Percentiles rank a stretch among this genome's conserved stretches.
Evolutionary conservation across 345 rosid genomes (phyloP).

Genomic region (Conringia planisiliqua): DNA sequence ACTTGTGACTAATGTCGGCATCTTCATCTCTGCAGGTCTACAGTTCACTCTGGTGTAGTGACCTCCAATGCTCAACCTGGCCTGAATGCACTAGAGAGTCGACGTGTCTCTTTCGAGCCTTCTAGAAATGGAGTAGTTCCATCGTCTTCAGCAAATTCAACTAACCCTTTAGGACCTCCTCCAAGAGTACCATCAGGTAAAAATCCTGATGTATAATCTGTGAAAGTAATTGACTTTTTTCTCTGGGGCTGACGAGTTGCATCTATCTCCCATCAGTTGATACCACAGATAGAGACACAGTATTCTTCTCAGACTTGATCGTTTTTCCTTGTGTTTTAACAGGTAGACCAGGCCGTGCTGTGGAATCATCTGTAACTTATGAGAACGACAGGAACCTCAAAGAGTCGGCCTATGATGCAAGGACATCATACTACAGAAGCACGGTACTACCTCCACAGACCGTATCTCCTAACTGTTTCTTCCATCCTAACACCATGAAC

Average conservation of each 20-base stretch:
- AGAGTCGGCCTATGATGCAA: constrained; percentile 43
- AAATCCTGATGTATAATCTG: not conserved
- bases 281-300: not conserved
- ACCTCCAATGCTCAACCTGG: constrained; percentile 44
- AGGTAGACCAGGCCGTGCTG: constrained; percentile 86
- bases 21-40: constrained; percentile 45
- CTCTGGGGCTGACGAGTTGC: not conserved
- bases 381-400: constrained; percentile 53
- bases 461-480: constrained; percentile 47
- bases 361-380: constrained; percentile 58
- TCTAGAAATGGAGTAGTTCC: constrained; percentile 44
- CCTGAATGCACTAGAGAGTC: constrained; percentile 40
- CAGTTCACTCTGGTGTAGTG: constrained; percentile 60
- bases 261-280: not conserved
- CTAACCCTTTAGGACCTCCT: constrained; percentile 63
- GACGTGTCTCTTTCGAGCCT: constrained; percentile 43
- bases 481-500: constrained; percentile 36
- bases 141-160: constrained; percentile 39
- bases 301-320: not conserved
- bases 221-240: not conserved
- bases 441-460: constrained; percentile 51
- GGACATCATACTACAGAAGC: constrained; percentile 45
- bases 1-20: constrained; percentile 14
- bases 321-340: constrained; percentile 21
- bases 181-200: constrained; percentile 82